phyloP scores from a whole-genome alignment of 805 yeast genomes.

The Suhomyces prunicola region DNA sequence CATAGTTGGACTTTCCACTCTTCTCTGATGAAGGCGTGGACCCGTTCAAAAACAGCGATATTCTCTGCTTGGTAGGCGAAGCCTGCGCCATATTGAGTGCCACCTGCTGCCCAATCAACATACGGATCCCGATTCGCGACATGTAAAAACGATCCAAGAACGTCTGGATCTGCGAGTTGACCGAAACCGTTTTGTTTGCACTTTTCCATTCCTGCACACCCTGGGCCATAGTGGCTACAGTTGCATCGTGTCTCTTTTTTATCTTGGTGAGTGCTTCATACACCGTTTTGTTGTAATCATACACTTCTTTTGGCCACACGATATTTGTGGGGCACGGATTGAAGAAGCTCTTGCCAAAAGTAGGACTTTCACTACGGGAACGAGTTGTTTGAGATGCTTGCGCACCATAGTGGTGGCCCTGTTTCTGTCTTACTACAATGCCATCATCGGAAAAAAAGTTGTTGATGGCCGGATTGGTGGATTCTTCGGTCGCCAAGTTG shows the following conservation, averaged over 20 bases:
- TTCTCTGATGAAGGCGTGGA: conserved; percentile 7
- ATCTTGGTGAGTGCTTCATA: conserved; percentile 65
- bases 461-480: conserved; percentile 35
- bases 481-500: conserved; percentile 30
- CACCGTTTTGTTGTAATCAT: conserved; percentile 65
- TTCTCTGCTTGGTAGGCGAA: conserved; percentile 37
- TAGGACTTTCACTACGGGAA: conserved; percentile 21
- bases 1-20: conserved; percentile 53
- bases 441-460: conserved; percentile 53
- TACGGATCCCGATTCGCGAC: conserved; percentile 88
- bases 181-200: conserved; percentile 42
- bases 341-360: conserved; percentile 46
- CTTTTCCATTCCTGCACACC: conserved; percentile 91
- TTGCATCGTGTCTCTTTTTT: conserved; percentile 86
- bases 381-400: conserved; percentile 9
- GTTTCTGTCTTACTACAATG: conserved; percentile 28
- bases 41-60: conserved; percentile 36
- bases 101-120: conserved; percentile 92
- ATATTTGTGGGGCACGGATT: conserved; percentile 52
- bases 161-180: conserved; percentile 71
- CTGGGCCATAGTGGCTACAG: conserved; percentile 87
- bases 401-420: not conserved
- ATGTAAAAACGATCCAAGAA: conserved; percentile 84
- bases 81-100: conserved; percentile 71
- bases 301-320: conserved; percentile 72